Percentiles rank a stretch among this genome's conserved stretches.
These are phyloP conservation scores for Endocarpon pusillum DNA, from an alignment of 495 filamentous ascomycete species.

Conservation along the genomic window DNA sequence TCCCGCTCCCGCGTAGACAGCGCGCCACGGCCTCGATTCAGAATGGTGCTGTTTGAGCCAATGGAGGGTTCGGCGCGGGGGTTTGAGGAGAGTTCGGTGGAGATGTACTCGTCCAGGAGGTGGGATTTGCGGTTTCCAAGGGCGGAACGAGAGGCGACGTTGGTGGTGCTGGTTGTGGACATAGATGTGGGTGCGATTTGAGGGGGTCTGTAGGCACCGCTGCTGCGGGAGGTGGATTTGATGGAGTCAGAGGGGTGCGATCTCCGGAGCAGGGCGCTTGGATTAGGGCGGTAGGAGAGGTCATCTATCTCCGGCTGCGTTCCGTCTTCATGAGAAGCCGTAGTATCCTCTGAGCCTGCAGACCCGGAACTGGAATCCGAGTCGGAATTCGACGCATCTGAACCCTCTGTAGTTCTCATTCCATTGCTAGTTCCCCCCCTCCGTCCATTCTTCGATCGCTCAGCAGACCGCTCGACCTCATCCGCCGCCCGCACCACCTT, in stretches of 20 bases:
- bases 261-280: slow-evolving; percentile 35
- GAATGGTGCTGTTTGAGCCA: slow-evolving; percentile 50
- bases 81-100: slow-evolving; percentile 57
- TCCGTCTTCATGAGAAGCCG: slow-evolving; percentile 7
- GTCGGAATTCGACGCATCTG: slow-evolving; percentile 8
- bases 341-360: slow-evolving; percentile 9
- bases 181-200: slow-evolving; percentile 59
- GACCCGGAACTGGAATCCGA: no score
- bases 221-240: slow-evolving; percentile 21
- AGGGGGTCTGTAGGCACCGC: slow-evolving; percentile 72
- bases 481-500: slow-evolving; percentile 78
- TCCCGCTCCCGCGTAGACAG: slow-evolving; percentile 53
- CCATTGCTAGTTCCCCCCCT: slow-evolving; percentile 5
- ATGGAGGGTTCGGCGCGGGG: slow-evolving; percentile 69
- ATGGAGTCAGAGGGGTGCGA: slow-evolving; percentile 14
- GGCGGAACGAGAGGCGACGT: slow-evolving; percentile 14
- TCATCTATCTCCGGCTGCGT: slow-evolving; percentile 35
- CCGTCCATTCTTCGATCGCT: slow-evolving; percentile 15
- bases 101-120: slow-evolving; percentile 74
- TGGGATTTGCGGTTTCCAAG: slow-evolving; percentile 56
- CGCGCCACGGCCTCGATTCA: slow-evolving; percentile 48
- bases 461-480: slow-evolving; percentile 37
- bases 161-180: slow-evolving; percentile 33
- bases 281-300: slow-evolving; percentile 51
- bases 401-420: background rate